Evolutionary conservation across 2,329 filamentous ascomycete genomes (phyloP).

Genomic region (Mycosphaerella sp.): DNA sequence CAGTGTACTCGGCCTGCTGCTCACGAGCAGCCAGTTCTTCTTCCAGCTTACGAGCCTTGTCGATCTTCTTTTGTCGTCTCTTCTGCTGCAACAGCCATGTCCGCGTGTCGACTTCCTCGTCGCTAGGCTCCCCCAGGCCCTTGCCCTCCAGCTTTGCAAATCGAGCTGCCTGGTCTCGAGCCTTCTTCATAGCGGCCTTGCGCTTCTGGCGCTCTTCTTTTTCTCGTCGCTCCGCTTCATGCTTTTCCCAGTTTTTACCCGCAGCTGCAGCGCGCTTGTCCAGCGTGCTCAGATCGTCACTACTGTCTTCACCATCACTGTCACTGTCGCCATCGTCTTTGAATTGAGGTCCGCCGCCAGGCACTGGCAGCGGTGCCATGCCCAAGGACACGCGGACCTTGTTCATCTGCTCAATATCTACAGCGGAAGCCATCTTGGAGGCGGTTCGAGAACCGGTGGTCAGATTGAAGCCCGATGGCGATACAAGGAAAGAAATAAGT

Average conservation of each 20-base stretch:
- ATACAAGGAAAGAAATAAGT: no score
- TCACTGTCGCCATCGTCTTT: constrained; percentile 41
- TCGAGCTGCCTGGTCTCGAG: constrained; percentile 74
- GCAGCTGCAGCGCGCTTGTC: constrained; percentile 69
- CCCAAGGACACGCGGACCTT: constrained; percentile 83
- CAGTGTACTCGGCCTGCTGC: constrained; percentile 68
- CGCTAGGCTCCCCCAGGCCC: constrained; percentile 72
- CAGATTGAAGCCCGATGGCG: no score
- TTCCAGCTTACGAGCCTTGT: constrained; percentile 60
- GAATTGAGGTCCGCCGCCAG: constrained; percentile 59
- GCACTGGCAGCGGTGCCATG: constrained; percentile 80
- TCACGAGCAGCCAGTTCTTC: constrained; percentile 70
- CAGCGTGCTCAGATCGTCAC: constrained; percentile 69
- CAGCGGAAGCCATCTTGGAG: constrained; percentile 32
- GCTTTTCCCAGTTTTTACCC: constrained; percentile 67
- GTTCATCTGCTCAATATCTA: constrained; percentile 88
- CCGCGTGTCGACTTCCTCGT: constrained; percentile 64
- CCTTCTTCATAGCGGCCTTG: constrained; percentile 77
- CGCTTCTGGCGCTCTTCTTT: constrained; percentile 74
- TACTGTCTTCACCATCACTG: constrained; percentile 37
- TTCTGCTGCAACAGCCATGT: constrained; percentile 84
- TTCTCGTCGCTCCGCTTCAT: constrained; percentile 61
- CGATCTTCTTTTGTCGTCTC: constrained; percentile 89
- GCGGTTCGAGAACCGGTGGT: not conserved
- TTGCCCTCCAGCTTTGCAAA: constrained; percentile 71